phyloP scores from a whole-genome alignment of 345 rosid species.

The Cochlearia excelsa region DNA sequence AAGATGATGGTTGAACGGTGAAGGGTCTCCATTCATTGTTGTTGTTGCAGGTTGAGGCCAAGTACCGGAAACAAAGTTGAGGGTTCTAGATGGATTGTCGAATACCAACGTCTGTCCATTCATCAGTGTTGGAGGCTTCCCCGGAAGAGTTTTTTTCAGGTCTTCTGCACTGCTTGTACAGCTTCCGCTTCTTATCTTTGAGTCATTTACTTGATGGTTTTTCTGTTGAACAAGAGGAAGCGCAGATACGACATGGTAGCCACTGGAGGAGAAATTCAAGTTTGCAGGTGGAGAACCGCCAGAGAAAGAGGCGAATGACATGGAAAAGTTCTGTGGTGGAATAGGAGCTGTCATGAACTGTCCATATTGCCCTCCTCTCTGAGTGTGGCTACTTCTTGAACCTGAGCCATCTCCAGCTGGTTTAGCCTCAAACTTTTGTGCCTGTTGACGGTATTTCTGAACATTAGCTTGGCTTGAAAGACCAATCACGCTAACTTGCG shows the following conservation, averaged over 20 bases:
- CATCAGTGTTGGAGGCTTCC: conserved; percentile 33
- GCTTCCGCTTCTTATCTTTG: conserved; percentile 40
- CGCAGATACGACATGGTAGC: conserved; percentile 42
- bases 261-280: conserved; percentile 49
- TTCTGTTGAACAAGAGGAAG: conserved; percentile 39
- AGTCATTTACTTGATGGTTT: conserved; percentile 42
- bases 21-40: conserved; percentile 28
- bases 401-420: conserved; percentile 37
- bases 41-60: conserved; percentile 41
- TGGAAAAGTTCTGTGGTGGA: conserved; percentile 48
- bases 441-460: conserved; percentile 42
- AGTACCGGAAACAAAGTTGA: conserved; percentile 50
- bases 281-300: conserved; percentile 41
- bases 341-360: conserved; percentile 40
- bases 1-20: conserved; percentile 35
- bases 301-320: conserved; percentile 46
- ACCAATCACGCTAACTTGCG: conserved; percentile 33
- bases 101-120: conserved; percentile 48
- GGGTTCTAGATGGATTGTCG: conserved; percentile 49
- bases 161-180: conserved; percentile 39
- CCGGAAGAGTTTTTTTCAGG: conserved; percentile 34
- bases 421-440: conserved; percentile 42
- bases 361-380: conserved; percentile 36
- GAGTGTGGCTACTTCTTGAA: conserved; percentile 28
- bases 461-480: conserved; percentile 30